Percentiles rank a stretch among this genome's conserved stretches.
Conservation (phyloP, 2,329 filamentous ascomycete species). For the Pleoardoris graminearum region DNA sequence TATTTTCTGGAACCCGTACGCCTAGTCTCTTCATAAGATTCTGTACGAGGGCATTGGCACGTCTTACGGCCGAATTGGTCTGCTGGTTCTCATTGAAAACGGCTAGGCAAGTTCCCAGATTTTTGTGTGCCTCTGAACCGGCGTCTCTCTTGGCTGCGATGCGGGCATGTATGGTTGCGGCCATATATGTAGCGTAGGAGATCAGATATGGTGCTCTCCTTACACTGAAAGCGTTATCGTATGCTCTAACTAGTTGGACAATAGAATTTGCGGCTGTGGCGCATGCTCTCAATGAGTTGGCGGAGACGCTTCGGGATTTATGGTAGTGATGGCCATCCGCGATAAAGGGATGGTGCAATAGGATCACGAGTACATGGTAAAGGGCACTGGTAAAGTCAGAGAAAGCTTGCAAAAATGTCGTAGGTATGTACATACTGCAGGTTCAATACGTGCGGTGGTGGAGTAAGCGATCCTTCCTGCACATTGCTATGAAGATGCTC, state of each 20-base stretch:
- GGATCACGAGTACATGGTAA: constrained; percentile 57
- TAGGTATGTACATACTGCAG: constrained; percentile 23
- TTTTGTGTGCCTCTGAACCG: constrained; percentile 43
- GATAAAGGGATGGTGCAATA: constrained; percentile 59
- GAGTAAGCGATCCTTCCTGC: constrained; percentile 27
- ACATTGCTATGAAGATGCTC: constrained; percentile 48
- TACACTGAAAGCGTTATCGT: constrained; percentile 53
- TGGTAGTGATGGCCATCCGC: constrained; percentile 55
- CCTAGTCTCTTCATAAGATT: constrained; percentile 53
- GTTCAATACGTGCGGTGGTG: constrained; percentile 44
- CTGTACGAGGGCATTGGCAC: constrained; percentile 52
- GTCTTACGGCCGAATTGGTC: constrained; percentile 55
- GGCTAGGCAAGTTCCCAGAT: constrained; percentile 50
- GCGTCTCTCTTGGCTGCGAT: constrained; percentile 51
- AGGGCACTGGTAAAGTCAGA: constrained; percentile 38
- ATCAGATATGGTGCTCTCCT: constrained; percentile 57
- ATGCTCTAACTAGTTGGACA: constrained; percentile 49
- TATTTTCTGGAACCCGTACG: constrained; percentile 18
- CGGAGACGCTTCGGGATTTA: constrained; percentile 46
- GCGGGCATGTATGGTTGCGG: constrained; percentile 57
- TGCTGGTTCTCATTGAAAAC: constrained; percentile 56
- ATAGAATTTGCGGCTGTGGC: constrained; percentile 53
- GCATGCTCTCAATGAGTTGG: constrained; percentile 52
- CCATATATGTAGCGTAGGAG: constrained; percentile 60
- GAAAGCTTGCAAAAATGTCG: not conserved